Conservation (phyloP, 345 rosid genomes). For the Melaleuca quinquenervia region DNA sequence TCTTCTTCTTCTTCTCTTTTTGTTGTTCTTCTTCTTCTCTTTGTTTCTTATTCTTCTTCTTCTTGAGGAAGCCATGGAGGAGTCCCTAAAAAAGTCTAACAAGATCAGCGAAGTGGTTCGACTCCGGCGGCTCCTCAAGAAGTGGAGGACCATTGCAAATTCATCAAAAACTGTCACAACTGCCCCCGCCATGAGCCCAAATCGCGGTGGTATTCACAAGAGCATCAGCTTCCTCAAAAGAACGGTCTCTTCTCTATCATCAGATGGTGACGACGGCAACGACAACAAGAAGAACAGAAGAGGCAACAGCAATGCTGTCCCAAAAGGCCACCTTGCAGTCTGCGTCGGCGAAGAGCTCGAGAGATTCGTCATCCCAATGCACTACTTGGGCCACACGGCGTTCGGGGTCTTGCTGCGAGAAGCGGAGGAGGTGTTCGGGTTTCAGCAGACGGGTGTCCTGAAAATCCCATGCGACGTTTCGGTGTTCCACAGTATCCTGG, state of each 20-base stretch:
- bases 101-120: neutral
- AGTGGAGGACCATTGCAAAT: neutral
- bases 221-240: slow-evolving; percentile 60
- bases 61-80: no score
- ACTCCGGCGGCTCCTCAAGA: neutral
- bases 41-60: neutral
- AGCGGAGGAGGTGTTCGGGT: slow-evolving; percentile 86
- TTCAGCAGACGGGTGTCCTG: slow-evolving; percentile 33
- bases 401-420: slow-evolving; percentile 47
- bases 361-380: slow-evolving; percentile 62
- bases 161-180: neutral
- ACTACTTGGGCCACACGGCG: slow-evolving; percentile 52
- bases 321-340: slow-evolving; percentile 60
- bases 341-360: slow-evolving; percentile 57
- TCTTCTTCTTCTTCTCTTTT: no score
- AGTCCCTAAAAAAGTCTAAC: neutral
- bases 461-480: slow-evolving; percentile 54
- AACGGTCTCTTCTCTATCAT: slow-evolving; percentile 42
- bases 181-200: no score
- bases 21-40: no score
- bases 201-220: neutral
- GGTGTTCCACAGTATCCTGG: slow-evolving; percentile 5
- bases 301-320: slow-evolving; percentile 1
- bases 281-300: neutral
- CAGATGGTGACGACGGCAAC: slow-evolving; percentile 4